Conservation (phyloP, 257 asterid genomes). For the Avicennia marina region DNA sequence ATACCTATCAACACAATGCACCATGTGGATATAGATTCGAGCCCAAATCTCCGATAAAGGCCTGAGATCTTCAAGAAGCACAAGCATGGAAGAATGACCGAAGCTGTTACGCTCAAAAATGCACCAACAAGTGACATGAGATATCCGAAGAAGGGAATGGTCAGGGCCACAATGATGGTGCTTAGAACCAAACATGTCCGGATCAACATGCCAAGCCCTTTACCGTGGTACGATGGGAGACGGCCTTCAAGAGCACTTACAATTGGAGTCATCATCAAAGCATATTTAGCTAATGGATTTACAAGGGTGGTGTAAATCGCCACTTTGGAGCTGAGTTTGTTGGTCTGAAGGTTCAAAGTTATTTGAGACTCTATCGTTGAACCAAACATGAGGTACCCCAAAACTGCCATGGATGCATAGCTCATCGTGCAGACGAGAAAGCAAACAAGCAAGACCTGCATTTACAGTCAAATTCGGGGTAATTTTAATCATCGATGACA, state of each 20-base stretch:
- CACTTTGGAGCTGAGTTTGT: constrained; percentile 50
- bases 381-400: constrained; percentile 83
- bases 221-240: constrained; percentile 18
- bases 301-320: constrained; percentile 79
- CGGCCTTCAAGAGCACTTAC: constrained; percentile 46
- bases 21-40: constrained; percentile 29
- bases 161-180: constrained; percentile 58
- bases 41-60: constrained; percentile 27
- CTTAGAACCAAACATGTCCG: constrained; percentile 52
- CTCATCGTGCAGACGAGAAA: constrained; percentile 52
- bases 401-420: constrained; percentile 63
- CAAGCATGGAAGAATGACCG: constrained; percentile 66
- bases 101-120: constrained; percentile 54
- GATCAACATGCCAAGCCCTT: constrained; percentile 31
- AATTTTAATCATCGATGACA: background rate
- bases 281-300: constrained; percentile 79
- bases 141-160: constrained; percentile 63
- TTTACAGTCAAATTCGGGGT: background rate
- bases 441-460: constrained; percentile 74
- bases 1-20: constrained; percentile 45
- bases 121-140: constrained; percentile 80
- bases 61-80: constrained; percentile 79
- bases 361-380: constrained; percentile 55
- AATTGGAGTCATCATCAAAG: constrained; percentile 72
- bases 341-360: constrained; percentile 65